Evolutionary conservation across 2,329 filamentous ascomycete species (phyloP), one percentile per base, ranked within the genome.

Genomic region (Cladosporium cucumerinum): DNA sequence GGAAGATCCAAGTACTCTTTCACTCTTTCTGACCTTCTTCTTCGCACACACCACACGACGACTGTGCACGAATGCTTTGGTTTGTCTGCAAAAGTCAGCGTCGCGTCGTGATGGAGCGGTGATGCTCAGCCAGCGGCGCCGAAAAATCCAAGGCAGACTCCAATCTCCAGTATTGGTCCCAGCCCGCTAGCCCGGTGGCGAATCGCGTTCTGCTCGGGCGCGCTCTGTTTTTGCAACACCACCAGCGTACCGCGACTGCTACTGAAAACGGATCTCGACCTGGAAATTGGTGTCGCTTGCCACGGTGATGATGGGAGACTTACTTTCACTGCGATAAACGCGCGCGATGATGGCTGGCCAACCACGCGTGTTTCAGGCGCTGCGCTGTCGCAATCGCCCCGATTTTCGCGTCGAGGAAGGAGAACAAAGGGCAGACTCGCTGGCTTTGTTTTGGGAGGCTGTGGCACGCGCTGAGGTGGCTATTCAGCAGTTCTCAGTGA

Each of bases 101-200:
- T 18, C 25, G 36, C 32, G 60, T 23, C 26, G 60, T 34, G 58
- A 61, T 36, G 58, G 46, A 32, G 28, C 43, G 58, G 46, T 61
- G 58, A 34, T 61, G 46, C 43, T 25, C 55, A 58, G 36, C 55
- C 30, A 58, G 60, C 60, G 23, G 49, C 60, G 49, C 10, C 49
- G 60, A 62, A 62, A 55, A 62, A 46, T 46, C n/a, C 48, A 55
- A 62, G 21, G 48, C 59, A 61, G 59, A 28, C 36, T 48, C 59
- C 51, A 61, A 52, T 55, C 60, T 62, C 49, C 59, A 52, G 46
- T 30, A 54, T 28, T 54, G 51, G 51, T 30, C 46, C 60, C 55
- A 58, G 55, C 55, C n/a, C 60, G 60, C 60, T 54, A 62, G 60
- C 49, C 60, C 60, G 60, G 60, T 62, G 60, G 60, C 60, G 46